A percentile compares a stretch with the other conserved stretches of the same genome.
Evolutionary conservation across 192 early-diverging fungal species (phyloP).

Genomic region (Thoreauomyces humboldtii): DNA sequence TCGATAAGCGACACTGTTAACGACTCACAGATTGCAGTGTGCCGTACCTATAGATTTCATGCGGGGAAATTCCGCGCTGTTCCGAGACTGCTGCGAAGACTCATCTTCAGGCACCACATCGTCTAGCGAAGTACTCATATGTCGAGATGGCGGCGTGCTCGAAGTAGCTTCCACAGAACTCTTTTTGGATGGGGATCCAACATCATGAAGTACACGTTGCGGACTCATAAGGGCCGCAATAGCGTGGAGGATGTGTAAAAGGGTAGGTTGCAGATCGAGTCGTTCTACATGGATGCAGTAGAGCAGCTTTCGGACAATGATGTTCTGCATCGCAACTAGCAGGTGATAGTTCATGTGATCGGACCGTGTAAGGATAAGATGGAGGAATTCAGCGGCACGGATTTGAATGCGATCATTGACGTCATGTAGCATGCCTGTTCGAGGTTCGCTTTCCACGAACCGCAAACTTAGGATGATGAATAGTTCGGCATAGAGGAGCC

Average conservation of each 20-base stretch:
- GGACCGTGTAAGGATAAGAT: slow-evolving; percentile 51
- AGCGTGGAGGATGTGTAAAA: slow-evolving; percentile 54
- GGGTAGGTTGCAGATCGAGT: slow-evolving; percentile 57
- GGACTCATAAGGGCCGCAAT: slow-evolving; percentile 10
- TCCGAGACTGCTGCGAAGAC: background rate
- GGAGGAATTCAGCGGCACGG: slow-evolving; percentile 50
- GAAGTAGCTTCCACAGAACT: too few relatives aligned
- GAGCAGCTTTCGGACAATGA: slow-evolving; percentile 53
- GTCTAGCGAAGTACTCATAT: too few relatives aligned
- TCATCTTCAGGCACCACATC: too few relatives aligned
- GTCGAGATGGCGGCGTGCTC: too few relatives aligned
- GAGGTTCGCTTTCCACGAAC: slow-evolving; percentile 37
- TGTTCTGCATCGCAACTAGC: slow-evolving; percentile 49
- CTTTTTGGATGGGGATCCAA: background rate
- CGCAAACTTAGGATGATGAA: slow-evolving; percentile 30
- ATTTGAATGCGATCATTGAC: slow-evolving; percentile 15
- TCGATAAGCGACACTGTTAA: too few relatives aligned
- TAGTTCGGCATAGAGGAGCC: slow-evolving; percentile 27
- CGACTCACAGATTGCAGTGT: too few relatives aligned
- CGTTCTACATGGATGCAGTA: slow-evolving; percentile 50
- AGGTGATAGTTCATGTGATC: slow-evolving; percentile 52
- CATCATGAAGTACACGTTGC: slow-evolving; percentile 1
- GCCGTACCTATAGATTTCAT: slow-evolving; percentile 2
- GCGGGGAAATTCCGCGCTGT: slow-evolving; percentile 6
- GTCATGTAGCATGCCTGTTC: background rate